Conservation (phyloP, 2,329 filamentous ascomycete species). For the Pseudocercospora vitis region DNA sequence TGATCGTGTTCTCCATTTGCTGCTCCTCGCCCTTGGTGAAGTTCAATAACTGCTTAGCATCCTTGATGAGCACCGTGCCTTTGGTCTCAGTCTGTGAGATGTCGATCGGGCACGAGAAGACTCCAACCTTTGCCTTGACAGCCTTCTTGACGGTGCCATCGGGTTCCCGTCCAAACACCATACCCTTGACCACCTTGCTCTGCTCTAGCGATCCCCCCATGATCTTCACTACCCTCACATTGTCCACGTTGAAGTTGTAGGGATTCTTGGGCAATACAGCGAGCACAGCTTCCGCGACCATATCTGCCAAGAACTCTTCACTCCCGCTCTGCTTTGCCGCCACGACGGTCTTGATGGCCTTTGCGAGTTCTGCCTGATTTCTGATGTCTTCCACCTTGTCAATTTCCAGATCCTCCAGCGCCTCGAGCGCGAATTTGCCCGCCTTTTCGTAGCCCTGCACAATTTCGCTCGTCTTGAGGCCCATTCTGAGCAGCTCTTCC, state of each 20-base stretch:
- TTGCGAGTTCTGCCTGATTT: slow-evolving; percentile 80
- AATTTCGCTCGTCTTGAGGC: slow-evolving; percentile 97
- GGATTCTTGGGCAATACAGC: slow-evolving; percentile 95
- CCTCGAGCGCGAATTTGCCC: slow-evolving; percentile 80
- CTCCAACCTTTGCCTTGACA: slow-evolving; percentile 88
- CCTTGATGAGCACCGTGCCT: slow-evolving; percentile 94
- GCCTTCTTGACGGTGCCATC: slow-evolving; percentile 87
- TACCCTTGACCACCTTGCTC: slow-evolving; percentile 91
- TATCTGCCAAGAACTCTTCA: slow-evolving; percentile 80
- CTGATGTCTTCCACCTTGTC: slow-evolving; percentile 86
- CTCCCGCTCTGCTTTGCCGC: slow-evolving; percentile 95
- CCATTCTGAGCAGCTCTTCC: slow-evolving; percentile 93
- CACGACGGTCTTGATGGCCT: slow-evolving; percentile 92
- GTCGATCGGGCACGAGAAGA: slow-evolving; percentile 95
- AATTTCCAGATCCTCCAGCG: slow-evolving; percentile 77
- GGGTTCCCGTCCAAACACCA: slow-evolving; percentile 98
- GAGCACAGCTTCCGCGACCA: slow-evolving; percentile 82
- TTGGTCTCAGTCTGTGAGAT: slow-evolving; percentile 97
- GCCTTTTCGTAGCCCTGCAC: slow-evolving; percentile 94
- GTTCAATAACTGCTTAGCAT: slow-evolving; percentile 97
- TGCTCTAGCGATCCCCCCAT: slow-evolving; percentile 96
- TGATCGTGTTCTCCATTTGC: slow-evolving; percentile 86
- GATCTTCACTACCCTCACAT: slow-evolving; percentile 98
- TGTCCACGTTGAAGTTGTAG: slow-evolving; percentile 96
- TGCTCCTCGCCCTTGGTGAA: slow-evolving; percentile 96